phyloP scores from a whole-genome alignment of 73 alveolate species.

The Uronychia binucleata region DNA sequence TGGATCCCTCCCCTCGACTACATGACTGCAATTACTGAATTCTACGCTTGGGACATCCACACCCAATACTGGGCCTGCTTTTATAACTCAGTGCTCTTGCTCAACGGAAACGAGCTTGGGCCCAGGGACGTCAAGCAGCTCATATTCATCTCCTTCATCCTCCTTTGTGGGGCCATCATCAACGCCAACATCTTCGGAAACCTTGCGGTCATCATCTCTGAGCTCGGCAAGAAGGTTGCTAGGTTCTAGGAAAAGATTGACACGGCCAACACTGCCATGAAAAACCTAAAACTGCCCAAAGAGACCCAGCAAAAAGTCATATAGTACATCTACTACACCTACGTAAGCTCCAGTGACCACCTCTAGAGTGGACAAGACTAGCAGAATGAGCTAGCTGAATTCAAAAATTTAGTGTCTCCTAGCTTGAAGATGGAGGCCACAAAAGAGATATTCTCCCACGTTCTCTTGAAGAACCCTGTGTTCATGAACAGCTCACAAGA shows the following conservation, averaged over 20 bases:
- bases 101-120: constrained; percentile 59
- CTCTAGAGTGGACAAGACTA: constrained; percentile 39
- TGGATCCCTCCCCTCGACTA: constrained; percentile 30
- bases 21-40: constrained; percentile 20
- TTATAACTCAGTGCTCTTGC: constrained; percentile 54
- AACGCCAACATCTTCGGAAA: constrained; percentile 62
- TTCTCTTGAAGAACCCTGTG: constrained; percentile 22
- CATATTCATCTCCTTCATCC: constrained; percentile 24
- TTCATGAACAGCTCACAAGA: constrained; percentile 17
- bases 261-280: constrained; percentile 26
- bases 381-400: constrained; percentile 52
- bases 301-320: constrained; percentile 42
- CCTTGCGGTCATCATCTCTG: constrained; percentile 44
- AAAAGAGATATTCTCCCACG: constrained; percentile 32
- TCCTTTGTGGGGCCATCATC: constrained; percentile 50
- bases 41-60: constrained; percentile 17
- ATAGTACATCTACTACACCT: constrained; percentile 39
- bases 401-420: constrained; percentile 51
- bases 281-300: constrained; percentile 44
- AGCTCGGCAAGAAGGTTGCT: constrained; percentile 23
- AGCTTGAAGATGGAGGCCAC: constrained; percentile 47
- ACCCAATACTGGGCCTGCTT: constrained; percentile 39
- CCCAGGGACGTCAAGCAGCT: constrained; percentile 43
- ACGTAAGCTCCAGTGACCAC: no score
- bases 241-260: constrained; percentile 48